These are phyloP conservation scores for Blastocystis sp. DNA, from an alignment of 352 stramenopile species.

Conservation along the genomic window DNA sequence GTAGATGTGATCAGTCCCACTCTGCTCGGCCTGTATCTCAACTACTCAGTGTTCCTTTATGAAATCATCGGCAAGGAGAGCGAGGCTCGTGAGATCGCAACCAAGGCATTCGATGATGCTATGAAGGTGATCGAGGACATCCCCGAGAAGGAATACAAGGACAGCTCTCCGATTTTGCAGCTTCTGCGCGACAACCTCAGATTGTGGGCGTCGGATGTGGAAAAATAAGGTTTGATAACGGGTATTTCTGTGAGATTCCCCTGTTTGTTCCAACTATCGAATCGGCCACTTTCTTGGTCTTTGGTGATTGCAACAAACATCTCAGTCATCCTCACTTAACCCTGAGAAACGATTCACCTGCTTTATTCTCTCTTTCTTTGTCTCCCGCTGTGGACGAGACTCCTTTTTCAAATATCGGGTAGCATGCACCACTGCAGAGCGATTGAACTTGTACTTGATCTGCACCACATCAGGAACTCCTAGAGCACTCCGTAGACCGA, in stretches of 20 bases:
- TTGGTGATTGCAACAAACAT: not conserved
- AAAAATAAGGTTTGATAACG: not conserved
- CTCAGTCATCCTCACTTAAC: not conserved
- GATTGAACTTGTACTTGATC: not conserved
- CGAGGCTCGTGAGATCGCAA: constrained; percentile 63
- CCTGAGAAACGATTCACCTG: not conserved
- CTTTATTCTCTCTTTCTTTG: not conserved
- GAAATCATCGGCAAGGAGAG: constrained; percentile 94
- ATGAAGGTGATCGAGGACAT: constrained; percentile 66
- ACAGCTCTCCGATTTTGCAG: constrained; percentile 66
- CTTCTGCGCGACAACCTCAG: constrained; percentile 67
- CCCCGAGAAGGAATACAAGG: constrained; percentile 65
- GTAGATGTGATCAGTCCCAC: constrained; percentile 94
- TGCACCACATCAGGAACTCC: not conserved
- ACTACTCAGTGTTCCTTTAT: constrained; percentile 98
- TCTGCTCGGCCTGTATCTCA: constrained; percentile 92
- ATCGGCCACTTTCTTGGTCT: not conserved
- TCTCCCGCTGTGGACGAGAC: not conserved
- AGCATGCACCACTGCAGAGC: not conserved
- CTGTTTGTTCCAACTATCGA: not conserved
- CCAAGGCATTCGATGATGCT: constrained; percentile 66
- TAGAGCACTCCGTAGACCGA: not conserved
- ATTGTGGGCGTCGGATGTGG: constrained; percentile 64
- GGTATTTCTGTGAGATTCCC: not conserved
- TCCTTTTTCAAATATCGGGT: not conserved